Percentiles rank a stretch among this genome's conserved stretches.
These are phyloP conservation scores for Nematocida ironsii DNA, from an alignment of 371 early-diverging fungal genomes.

Conservation along the genomic window DNA sequence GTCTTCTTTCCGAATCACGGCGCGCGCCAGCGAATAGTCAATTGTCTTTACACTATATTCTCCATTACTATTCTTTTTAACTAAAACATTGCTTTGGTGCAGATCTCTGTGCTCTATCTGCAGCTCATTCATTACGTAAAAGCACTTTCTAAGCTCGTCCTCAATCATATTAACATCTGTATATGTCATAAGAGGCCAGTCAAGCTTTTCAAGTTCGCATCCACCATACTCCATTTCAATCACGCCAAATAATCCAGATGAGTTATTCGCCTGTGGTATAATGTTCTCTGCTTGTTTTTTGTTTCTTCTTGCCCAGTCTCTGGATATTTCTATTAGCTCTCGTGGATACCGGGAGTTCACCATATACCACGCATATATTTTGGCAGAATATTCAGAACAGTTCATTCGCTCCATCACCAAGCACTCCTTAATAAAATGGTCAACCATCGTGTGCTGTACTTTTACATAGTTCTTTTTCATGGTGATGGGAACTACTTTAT, in stretches of 20 bases:
- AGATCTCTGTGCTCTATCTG: conserved; percentile 49
- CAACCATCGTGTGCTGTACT: conserved; percentile 39
- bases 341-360: conserved; percentile 22
- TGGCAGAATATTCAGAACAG: conserved; percentile 1
- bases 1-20: not conserved
- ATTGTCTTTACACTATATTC: conserved; percentile 17
- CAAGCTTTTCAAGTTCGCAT: conserved; percentile 25
- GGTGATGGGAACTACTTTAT: conserved; percentile 44
- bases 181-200: not conserved
- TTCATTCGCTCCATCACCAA: conserved; percentile 56
- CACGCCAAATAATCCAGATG: conserved; percentile 55
- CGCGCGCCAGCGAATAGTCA: conserved; percentile 41
- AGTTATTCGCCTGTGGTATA: conserved; percentile 52
- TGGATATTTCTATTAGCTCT: not conserved
- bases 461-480: conserved; percentile 27
- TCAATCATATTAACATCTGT: not conserved
- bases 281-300: conserved; percentile 18
- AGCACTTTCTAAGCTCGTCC: not conserved
- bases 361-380: conserved; percentile 18
- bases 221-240: conserved; percentile 58
- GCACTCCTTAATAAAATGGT: conserved; percentile 51
- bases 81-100: conserved; percentile 51
- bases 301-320: conserved; percentile 29
- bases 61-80: not conserved
- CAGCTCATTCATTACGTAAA: not conserved